Percentiles rank a stretch among this genome's conserved stretches.
Conservation (phyloP, 192 early-diverging fungal species). For the Coemansia sp. region DNA sequence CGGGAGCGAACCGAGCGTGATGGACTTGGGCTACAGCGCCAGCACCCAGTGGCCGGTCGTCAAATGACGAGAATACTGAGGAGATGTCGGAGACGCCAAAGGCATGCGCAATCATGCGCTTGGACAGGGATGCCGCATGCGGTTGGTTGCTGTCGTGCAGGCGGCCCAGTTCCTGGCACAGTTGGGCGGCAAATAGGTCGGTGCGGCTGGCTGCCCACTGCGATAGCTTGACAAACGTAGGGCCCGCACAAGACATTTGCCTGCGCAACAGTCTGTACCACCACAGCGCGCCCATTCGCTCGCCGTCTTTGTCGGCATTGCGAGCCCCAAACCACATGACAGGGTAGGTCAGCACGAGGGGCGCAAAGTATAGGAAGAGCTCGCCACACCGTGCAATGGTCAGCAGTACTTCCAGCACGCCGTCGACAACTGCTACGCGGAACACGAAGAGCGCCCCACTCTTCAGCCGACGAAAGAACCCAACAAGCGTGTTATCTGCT, state of each 20-base stretch:
- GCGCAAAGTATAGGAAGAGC: constrained; percentile 71
- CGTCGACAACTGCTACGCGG: constrained; percentile 20
- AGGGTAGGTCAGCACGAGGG: constrained; percentile 65
- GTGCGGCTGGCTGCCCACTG: constrained; percentile 95
- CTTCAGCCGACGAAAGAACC: not conserved
- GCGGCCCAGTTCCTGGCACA: constrained; percentile 75
- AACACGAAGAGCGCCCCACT: constrained; percentile 6
- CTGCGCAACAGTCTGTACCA: constrained; percentile 83
- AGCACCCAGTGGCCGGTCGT: constrained; percentile 78
- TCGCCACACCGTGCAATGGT: constrained; percentile 60
- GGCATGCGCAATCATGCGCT: constrained; percentile 62
- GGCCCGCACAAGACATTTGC: constrained; percentile 85
- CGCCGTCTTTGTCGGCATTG: constrained; percentile 52
- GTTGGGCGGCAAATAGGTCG: constrained; percentile 78
- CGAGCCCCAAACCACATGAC: constrained; percentile 60
- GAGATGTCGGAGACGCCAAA: constrained; percentile 67
- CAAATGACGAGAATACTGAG: constrained; percentile 79
- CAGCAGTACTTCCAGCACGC: constrained; percentile 25
- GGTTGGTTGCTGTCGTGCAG: constrained; percentile 82
- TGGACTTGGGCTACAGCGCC: constrained; percentile 96
- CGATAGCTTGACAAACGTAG: constrained; percentile 94
- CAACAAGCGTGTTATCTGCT: not conserved
- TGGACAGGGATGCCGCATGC: constrained; percentile 75
- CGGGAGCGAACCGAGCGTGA: constrained; percentile 13
- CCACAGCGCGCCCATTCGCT: constrained; percentile 69